Evolutionary conservation across 2,329 filamentous ascomycete species (phyloP).

Genomic region (Colletotrichum agaves): DNA sequence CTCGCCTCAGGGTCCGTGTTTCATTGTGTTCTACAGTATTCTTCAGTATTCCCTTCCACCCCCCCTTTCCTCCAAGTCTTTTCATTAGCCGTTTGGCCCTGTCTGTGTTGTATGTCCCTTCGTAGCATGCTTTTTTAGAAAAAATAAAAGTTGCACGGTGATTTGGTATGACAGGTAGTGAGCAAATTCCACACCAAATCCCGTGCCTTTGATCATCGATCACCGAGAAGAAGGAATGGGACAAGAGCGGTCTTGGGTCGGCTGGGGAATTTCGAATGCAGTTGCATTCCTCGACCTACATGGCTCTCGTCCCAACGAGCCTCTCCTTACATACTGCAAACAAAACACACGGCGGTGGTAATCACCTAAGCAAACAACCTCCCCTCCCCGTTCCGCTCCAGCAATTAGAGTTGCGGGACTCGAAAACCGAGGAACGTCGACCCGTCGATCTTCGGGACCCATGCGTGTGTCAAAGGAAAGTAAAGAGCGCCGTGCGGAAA

Average conservation of each 20-base stretch:
- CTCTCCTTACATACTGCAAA: too few relatives aligned
- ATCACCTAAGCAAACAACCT: background rate
- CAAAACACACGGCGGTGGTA: too few relatives aligned
- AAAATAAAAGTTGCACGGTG: background rate
- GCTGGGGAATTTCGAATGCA: background rate
- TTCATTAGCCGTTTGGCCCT: background rate
- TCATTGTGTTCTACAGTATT: slow-evolving; percentile 15
- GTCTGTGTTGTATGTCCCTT: too few relatives aligned
- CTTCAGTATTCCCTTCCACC: slow-evolving; percentile 8
- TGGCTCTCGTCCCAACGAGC: too few relatives aligned
- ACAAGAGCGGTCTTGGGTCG: background rate
- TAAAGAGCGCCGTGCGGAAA: background rate
- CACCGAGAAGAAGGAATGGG: background rate
- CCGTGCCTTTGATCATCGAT: background rate
- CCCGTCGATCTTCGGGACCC: slow-evolving; percentile 27
- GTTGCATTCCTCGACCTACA: background rate
- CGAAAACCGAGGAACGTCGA: slow-evolving; percentile 21
- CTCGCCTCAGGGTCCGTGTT: slow-evolving; percentile 23
- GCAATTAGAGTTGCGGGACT: slow-evolving; percentile 35
- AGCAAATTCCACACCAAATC: background rate
- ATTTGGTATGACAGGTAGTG: too few relatives aligned
- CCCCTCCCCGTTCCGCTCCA: background rate
- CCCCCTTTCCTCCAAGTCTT: background rate
- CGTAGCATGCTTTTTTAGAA: too few relatives aligned
- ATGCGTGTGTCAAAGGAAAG: slow-evolving; percentile 30